phyloP scores from a whole-genome alignment of 768 basidiomycete genomes.

The Paxillus involutus region DNA sequence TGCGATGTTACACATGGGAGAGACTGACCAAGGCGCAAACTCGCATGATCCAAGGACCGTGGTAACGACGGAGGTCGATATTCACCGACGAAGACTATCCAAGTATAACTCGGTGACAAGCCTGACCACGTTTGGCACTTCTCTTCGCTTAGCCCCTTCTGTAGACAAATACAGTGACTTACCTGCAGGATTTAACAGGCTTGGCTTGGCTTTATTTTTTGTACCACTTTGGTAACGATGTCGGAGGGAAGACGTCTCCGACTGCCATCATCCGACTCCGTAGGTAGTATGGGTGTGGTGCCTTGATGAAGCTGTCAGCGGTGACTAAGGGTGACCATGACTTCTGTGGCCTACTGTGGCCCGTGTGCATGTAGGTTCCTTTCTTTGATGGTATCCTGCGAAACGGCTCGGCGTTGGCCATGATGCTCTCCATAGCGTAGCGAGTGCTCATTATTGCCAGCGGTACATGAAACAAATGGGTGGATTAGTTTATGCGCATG shows the following conservation, averaged over 20 bases:
- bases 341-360: neutral
- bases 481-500: too few relatives aligned
- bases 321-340: neutral
- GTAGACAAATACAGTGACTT: neutral
- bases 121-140: neutral
- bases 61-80: slow-evolving; percentile 17
- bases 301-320: slow-evolving; percentile 1
- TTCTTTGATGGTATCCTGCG: too few relatives aligned
- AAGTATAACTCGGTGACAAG: neutral
- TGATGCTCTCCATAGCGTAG: too few relatives aligned
- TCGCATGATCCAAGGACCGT: slow-evolving; percentile 1
- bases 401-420: too few relatives aligned
- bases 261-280: slow-evolving; percentile 20
- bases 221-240: slow-evolving; percentile 5
- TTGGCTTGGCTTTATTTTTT: neutral
- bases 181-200: neutral
- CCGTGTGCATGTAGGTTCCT: neutral
- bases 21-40: neutral
- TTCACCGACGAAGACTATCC: slow-evolving; percentile 16
- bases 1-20: neutral
- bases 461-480: too few relatives aligned
- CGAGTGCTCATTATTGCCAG: too few relatives aligned
- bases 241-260: slow-evolving; percentile 25
- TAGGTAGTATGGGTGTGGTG: neutral
- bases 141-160: slow-evolving; percentile 11